These are phyloP conservation scores for Lipomyces spencermartinsiae DNA, from an alignment of 805 yeast species.

Conservation along the genomic window DNA sequence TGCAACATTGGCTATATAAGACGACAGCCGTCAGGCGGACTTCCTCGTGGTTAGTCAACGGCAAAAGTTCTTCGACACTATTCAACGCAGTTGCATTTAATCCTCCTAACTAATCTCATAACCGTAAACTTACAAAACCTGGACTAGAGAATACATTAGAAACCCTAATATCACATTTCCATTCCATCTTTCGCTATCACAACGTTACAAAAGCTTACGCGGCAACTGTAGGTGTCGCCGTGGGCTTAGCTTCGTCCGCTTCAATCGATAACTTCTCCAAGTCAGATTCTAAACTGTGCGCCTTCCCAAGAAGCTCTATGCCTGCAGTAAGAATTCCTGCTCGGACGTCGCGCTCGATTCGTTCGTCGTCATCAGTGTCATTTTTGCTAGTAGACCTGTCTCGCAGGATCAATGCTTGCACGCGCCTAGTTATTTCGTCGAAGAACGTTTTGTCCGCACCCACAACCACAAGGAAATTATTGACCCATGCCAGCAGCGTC, in stretches of 20 bases:
- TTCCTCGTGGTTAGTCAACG: too few species aligned
- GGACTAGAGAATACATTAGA: not conserved
- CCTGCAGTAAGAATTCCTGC: conserved; percentile 24
- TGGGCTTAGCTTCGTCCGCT: not conserved
- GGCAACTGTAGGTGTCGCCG: not conserved
- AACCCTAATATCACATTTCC: not conserved
- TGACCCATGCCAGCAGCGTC: conserved; percentile 34
- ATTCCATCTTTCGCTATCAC: not conserved
- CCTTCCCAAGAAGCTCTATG: conserved; percentile 6
- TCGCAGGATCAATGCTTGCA: conserved; percentile 13
- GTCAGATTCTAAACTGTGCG: not conserved
- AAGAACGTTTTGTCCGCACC: conserved; percentile 20
- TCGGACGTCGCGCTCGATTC: conserved; percentile 30
- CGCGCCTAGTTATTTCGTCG: conserved; percentile 14
- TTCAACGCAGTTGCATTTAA: too few species aligned
- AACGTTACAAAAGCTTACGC: not conserved
- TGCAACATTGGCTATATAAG: too few species aligned
- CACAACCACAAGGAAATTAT: conserved; percentile 30
- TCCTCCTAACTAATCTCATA: too few species aligned
- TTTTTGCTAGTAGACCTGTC: conserved; percentile 14
- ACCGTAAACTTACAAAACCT: not conserved
- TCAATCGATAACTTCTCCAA: not conserved
- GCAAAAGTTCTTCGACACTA: too few species aligned
- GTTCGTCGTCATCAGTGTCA: conserved; percentile 28
- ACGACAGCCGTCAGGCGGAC: too few species aligned